These are phyloP conservation scores for Gossypium schwendimanii DNA, from an alignment of 441 rosid species.

Conservation along the genomic window DNA sequence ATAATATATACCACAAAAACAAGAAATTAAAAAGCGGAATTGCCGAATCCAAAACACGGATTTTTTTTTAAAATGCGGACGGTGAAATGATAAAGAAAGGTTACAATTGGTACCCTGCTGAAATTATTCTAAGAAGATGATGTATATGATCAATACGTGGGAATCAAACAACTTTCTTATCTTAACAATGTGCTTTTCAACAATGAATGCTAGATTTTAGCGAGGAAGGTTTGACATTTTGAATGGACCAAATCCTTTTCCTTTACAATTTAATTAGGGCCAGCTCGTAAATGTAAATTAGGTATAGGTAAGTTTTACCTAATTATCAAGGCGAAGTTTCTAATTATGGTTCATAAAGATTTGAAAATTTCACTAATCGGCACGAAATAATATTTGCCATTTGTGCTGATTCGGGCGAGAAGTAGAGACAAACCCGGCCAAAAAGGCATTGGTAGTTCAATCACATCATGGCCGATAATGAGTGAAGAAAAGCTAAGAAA, in stretches of 20 bases:
- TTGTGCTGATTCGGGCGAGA: neutral
- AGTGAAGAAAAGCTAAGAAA: conserved; percentile 2
- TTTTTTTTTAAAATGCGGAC: neutral
- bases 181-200: neutral
- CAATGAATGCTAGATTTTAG: neutral
- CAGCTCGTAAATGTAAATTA: neutral
- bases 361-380: neutral
- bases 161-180: neutral
- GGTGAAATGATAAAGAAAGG: neutral
- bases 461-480: conserved; percentile 18
- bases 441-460: neutral
- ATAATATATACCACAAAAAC: neutral
- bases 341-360: too few relatives aligned
- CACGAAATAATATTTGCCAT: neutral
- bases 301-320: neutral
- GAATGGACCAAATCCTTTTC: neutral
- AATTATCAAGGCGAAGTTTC: neutral
- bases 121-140: neutral
- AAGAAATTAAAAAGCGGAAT: neutral
- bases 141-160: neutral
- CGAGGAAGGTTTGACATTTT: neutral
- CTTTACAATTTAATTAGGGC: neutral
- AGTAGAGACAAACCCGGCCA: conserved; percentile 10
- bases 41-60: neutral
- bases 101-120: neutral